A percentile compares a stretch with the other conserved stretches of the same genome.
Conservation (phyloP, 805 yeast species). For the Wickerhamomyces tratensis region DNA sequence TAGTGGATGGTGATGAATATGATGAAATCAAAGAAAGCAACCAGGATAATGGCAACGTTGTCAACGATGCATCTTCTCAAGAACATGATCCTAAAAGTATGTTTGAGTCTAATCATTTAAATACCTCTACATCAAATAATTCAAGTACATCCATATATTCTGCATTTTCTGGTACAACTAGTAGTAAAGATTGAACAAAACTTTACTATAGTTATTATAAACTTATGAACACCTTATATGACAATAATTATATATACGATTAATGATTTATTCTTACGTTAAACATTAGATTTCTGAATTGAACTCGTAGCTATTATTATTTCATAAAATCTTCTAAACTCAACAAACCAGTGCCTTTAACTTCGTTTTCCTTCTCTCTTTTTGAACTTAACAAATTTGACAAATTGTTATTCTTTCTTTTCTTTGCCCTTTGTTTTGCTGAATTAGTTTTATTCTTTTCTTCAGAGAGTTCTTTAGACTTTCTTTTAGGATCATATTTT, state of each 20-base stretch:
- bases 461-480: neutral
- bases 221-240: too few relatives aligned
- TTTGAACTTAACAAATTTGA: slow-evolving; percentile 31
- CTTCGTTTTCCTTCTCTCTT: slow-evolving; percentile 25
- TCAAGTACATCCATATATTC: too few relatives aligned
- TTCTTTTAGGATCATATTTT: neutral
- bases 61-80: neutral
- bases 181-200: too few relatives aligned
- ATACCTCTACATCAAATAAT: too few relatives aligned
- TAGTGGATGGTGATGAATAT: slow-evolving; percentile 2
- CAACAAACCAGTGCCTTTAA: slow-evolving; percentile 23
- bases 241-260: too few relatives aligned
- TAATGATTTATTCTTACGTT: too few relatives aligned
- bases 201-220: too few relatives aligned
- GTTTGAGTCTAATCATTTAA: too few relatives aligned
- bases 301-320: neutral
- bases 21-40: neutral
- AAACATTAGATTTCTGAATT: too few relatives aligned
- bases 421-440: slow-evolving; percentile 33
- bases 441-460: slow-evolving; percentile 4
- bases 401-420: slow-evolving; percentile 35
- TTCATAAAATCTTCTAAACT: slow-evolving; percentile 43
- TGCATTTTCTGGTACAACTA: too few relatives aligned
- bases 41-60: neutral
- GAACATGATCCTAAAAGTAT: neutral